Evolutionary conservation across 345 rosid species (phyloP).

Genomic region (Acer yangbiense): DNA sequence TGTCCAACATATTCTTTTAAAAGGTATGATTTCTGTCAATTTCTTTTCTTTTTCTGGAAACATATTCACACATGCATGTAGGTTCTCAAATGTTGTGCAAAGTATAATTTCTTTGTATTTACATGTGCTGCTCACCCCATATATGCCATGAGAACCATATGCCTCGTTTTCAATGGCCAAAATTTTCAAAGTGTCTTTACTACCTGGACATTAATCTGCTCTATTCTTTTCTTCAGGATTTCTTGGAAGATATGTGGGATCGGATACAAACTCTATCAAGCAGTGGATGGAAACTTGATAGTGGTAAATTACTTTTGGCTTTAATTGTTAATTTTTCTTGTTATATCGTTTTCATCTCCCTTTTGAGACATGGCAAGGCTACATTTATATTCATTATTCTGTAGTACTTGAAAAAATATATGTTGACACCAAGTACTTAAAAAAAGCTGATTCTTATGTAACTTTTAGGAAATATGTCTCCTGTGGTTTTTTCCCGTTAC

Average conservation of each 20-base stretch:
- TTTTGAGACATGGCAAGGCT: not conserved
- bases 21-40: too few species aligned
- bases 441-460: not conserved
- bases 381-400: not conserved
- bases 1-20: too few species aligned
- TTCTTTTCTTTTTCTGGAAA: not conserved
- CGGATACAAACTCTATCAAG: conserved; percentile 70
- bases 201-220: conserved; percentile 13
- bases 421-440: not conserved
- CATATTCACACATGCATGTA: not conserved
- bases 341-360: not conserved
- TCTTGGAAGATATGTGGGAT: conserved; percentile 90
- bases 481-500: not conserved
- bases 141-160: not conserved
- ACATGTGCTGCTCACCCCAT: not conserved
- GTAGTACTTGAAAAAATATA: too few species aligned
- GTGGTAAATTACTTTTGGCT: conserved; percentile 52
- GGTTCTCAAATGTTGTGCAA: not conserved
- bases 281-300: conserved; percentile 92
- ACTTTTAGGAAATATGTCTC: not conserved
- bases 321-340: not conserved
- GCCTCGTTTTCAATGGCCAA: not conserved
- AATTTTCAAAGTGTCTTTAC: not conserved
- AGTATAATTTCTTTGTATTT: not conserved
- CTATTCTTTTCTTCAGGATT: conserved; percentile 55